Conservation (phyloP, 306 rosid species). For the Adenanthera pavonina region DNA sequence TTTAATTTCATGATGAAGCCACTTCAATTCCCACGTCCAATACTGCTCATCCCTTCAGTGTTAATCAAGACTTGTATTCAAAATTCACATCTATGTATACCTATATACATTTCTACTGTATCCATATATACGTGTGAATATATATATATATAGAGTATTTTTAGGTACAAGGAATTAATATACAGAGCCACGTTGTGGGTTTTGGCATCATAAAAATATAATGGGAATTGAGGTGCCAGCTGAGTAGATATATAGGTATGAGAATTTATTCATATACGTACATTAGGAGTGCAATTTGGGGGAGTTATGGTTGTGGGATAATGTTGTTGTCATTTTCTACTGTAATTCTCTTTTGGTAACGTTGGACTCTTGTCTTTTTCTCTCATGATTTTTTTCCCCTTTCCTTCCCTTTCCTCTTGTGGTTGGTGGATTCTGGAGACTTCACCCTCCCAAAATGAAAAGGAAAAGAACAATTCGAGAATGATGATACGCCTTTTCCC, state of each 20-base stretch:
- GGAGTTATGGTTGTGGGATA: conserved; percentile 26
- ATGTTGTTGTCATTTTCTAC: conserved; percentile 32
- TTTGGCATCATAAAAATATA: neutral
- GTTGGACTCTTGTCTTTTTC: conserved; percentile 27
- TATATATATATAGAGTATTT: neutral
- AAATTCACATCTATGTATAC: neutral
- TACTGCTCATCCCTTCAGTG: neutral
- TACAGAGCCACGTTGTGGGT: neutral
- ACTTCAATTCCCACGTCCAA: too few species aligned
- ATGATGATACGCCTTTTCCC: conserved; percentile 5
- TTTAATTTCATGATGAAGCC: neutral
- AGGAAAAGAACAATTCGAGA: conserved; percentile 3
- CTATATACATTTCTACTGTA: neutral
- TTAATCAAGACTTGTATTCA: neutral
- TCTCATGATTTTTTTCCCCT: neutral
- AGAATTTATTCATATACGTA: neutral
- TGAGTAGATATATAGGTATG: neutral
- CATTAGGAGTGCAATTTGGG: conserved; percentile 14
- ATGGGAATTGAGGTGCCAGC: conserved; percentile 9
- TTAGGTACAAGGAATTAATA: neutral
- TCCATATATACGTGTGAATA: neutral
- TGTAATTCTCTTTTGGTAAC: neutral
- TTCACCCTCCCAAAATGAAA: neutral
- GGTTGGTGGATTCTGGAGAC: conserved; percentile 17
- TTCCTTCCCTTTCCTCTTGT: neutral